A percentile compares a stretch with the other conserved stretches of the same genome.
phyloP scores from a whole-genome alignment of 2,329 filamentous ascomycete species.

The Clarireedia monteithiana region DNA sequence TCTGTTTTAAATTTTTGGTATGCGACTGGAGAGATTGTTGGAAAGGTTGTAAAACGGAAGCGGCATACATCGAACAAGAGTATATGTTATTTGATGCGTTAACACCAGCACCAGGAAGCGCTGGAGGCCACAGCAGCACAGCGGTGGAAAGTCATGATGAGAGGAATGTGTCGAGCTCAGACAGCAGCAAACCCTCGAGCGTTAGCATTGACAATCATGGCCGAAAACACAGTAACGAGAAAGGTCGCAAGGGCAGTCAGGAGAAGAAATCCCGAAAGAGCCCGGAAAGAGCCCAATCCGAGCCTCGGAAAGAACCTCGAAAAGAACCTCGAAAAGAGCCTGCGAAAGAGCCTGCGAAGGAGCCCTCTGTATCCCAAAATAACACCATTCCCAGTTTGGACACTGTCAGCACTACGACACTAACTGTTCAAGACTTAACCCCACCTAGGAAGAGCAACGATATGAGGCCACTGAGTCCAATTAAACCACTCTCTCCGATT shows the following conservation, averaged over 20 bases:
- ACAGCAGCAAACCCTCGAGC: conserved; percentile 48
- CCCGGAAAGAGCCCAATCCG: background rate
- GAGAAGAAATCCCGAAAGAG: background rate
- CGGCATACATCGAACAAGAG: conserved; percentile 66
- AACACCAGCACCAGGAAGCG: conserved; percentile 41
- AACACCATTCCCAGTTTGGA: conserved; percentile 37
- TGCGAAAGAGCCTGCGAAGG: background rate
- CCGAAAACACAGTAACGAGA: conserved; percentile 4
- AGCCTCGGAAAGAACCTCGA: background rate
- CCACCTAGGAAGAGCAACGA: conserved; percentile 20
- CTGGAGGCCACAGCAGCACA: conserved; percentile 24
- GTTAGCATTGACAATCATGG: conserved; percentile 22
- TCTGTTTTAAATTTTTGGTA: conserved; percentile 91
- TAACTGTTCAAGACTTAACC: conserved; percentile 20
- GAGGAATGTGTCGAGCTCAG: conserved; percentile 55
- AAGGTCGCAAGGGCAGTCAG: conserved; percentile 2
- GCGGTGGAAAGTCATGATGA: conserved; percentile 39
- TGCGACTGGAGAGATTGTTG: conserved; percentile 95
- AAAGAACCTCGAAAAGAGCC: too few species aligned
- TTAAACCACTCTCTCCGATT: conserved; percentile 57
- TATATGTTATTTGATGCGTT: conserved; percentile 53
- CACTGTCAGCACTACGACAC: conserved; percentile 20
- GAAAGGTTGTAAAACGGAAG: conserved; percentile 91
- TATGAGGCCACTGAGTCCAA: conserved; percentile 49
- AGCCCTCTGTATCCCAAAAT: conserved; percentile 22